Evolutionary conservation across 2,329 filamentous ascomycete species (phyloP).

Genomic region (Sporothrix schenckii): DNA sequence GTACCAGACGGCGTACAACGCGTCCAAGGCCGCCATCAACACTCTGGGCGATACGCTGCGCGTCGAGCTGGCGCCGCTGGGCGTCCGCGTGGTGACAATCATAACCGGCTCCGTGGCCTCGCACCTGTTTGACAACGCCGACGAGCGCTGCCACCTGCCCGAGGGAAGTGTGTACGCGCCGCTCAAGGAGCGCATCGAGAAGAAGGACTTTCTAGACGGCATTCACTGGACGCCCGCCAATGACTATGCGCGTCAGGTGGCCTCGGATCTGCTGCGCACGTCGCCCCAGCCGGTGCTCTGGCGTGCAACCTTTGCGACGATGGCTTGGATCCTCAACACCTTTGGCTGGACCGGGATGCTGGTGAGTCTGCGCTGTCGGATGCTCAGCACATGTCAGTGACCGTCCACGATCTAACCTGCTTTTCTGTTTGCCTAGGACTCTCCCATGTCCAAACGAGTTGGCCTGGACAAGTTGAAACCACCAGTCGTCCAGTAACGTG

Average conservation of each 20-base stretch:
- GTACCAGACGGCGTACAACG: conserved; percentile 42
- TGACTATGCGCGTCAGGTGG: conserved; percentile 41
- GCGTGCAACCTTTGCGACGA: conserved; percentile 39
- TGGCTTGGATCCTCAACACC: conserved; percentile 40
- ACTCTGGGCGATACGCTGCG: conserved; percentile 39
- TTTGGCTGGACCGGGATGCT: conserved; percentile 41
- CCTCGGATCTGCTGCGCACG: conserved; percentile 38
- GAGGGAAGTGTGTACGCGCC: conserved; percentile 40
- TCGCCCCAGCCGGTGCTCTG: conserved; percentile 40
- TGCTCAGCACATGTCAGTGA: too few relatives aligned
- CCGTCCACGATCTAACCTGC: neutral
- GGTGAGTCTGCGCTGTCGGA: neutral
- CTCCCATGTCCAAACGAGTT: neutral
- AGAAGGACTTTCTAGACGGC: conserved; percentile 38
- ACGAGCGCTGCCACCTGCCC: conserved; percentile 37
- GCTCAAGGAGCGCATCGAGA: conserved; percentile 39
- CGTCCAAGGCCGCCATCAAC: conserved; percentile 42
- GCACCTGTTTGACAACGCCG: conserved; percentile 39
- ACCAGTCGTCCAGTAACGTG: neutral
- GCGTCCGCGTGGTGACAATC: conserved; percentile 41
- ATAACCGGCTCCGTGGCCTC: conserved; percentile 42
- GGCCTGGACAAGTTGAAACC: conserved; percentile 27
- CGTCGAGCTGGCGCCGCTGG: conserved; percentile 42
- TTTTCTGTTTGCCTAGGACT: conserved; percentile 7
- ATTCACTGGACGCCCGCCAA: conserved; percentile 39